Evolutionary conservation across 768 basidiomycete species (phyloP).

Genomic region (Melanogaster broomeanus): DNA sequence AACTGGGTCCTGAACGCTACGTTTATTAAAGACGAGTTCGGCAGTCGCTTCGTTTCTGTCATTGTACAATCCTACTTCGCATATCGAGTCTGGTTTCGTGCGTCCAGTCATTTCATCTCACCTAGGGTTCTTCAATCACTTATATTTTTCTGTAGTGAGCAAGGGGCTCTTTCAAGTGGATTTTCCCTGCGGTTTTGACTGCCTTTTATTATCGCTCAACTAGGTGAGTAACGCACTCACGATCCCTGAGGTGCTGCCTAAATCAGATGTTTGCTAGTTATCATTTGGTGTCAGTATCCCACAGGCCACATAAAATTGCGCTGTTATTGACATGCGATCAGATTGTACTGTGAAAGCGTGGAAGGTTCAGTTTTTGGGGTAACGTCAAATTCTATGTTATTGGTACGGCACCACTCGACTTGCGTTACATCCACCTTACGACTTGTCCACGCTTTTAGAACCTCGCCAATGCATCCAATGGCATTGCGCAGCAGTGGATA

Average conservation of each 20-base stretch:
- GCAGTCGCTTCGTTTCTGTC: too few species aligned
- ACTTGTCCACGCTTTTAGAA: background rate
- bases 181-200: background rate
- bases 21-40: too few species aligned
- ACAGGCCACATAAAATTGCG: background rate
- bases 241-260: too few species aligned
- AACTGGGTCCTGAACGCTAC: too few species aligned
- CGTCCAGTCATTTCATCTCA: background rate
- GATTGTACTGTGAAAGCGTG: background rate
- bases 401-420: background rate
- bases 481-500: background rate
- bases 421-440: background rate
- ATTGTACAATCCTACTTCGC: background rate
- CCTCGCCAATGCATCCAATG: background rate
- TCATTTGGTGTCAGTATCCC: background rate
- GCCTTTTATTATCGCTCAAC: background rate
- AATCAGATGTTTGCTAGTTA: too few species aligned
- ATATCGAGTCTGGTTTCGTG: background rate
- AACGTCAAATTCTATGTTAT: background rate
- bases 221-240: background rate
- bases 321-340: background rate
- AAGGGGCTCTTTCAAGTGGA: background rate
- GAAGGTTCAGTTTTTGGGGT: background rate
- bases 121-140: background rate
- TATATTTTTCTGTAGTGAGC: background rate